A percentile compares a stretch with the other conserved stretches of the same genome.
phyloP scores from a whole-genome alignment of 192 early-diverging fungal genomes.

The Backusella morwellensis region DNA sequence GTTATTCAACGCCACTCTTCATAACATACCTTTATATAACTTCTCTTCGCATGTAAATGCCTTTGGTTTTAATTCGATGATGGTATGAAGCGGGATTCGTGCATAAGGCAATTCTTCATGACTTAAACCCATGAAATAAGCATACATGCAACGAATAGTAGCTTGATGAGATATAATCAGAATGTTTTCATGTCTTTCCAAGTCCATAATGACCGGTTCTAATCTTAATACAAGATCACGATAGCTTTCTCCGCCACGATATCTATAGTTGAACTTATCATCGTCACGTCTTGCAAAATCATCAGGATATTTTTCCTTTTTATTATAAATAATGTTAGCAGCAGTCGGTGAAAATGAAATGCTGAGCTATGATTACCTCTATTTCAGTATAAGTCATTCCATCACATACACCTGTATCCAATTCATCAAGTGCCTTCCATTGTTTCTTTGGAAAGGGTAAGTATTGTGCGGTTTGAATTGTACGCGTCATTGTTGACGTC shows the following conservation, averaged over 20 bases:
- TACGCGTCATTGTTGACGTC: conserved; percentile 94
- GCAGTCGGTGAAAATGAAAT: too few relatives aligned
- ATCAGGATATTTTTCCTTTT: conserved; percentile 67
- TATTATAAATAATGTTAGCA: too few relatives aligned
- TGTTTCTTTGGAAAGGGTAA: conserved; percentile 84
- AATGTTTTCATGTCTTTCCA: conserved; percentile 93
- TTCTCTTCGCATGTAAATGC: conserved; percentile 95
- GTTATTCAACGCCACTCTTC: neutral
- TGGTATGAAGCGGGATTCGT: conserved; percentile 95
- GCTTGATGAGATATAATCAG: conserved; percentile 97
- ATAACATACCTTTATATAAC: conserved; percentile 59
- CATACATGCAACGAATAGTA: conserved; percentile 94
- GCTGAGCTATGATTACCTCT: conserved; percentile 40
- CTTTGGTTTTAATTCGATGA: conserved; percentile 93
- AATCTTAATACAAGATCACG: conserved; percentile 90
- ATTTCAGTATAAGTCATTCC: conserved; percentile 98
- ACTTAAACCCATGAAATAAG: conserved; percentile 90
- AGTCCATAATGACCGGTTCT: conserved; percentile 98
- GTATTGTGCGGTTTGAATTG: conserved; percentile 81
- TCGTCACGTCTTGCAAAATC: conserved; percentile 91
- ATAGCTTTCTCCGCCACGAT: conserved; percentile 84
- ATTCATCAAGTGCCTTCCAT: conserved; percentile 98
- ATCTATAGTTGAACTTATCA: conserved; percentile 93
- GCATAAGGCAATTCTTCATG: conserved; percentile 96
- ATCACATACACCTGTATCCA: conserved; percentile 97